Base-by-base conservation (phyloP, 1,284 basidiomycete genomes). In the Coniophora puteana region DNA sequence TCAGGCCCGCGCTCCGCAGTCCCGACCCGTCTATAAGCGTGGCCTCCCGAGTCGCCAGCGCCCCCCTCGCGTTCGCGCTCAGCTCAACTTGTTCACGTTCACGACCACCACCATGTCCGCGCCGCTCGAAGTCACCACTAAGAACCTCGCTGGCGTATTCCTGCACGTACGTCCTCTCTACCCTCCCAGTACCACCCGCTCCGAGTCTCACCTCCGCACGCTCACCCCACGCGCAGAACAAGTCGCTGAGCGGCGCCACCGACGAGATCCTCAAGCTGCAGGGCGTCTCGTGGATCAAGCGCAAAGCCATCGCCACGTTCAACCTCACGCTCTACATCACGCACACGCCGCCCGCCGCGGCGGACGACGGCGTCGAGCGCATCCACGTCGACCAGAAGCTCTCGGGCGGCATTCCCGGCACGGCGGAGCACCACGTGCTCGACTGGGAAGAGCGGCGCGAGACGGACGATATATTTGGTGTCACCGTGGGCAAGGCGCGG, bases 231-330 rank as follows among this genome's bases (percentile, higher is more conserved):
- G n/a, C n/a, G n/a, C 24, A 64, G 62, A 63, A 51, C 54, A 64
- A 54, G 40, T 8, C 51, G 8, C 60, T 75, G 38, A 71, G 72
- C 37, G 70, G 70, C 47, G 48, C 51, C 38, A 59, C 61, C 22
- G 72, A 76, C 22, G 68, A 70, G 32, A 68, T 77, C 48, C 64
- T 78, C 28, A 61, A 59, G 13, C 60, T 75, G 4, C 74, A 76
- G 49, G 74, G 75, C 37, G 57, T 76, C 12, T 53, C 69, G 33
- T 78, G 74, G 72, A 37, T 67, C 40, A 71, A 51, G 35, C 68
- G 74, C 37, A 67, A 62, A 25, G 63, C 69, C 27, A 72, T 76
- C 48, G 36, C 51, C 17, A 41, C 59, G 41, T 65, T 68, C 24
- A 63, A 61, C 6, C 48, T 78, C 17, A 72, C 67, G 11, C 59